Evolutionary conservation across 306 rosid species (phyloP), one percentile per base, ranked within the genome.

Genomic region (Astragalus membranaceus): DNA sequence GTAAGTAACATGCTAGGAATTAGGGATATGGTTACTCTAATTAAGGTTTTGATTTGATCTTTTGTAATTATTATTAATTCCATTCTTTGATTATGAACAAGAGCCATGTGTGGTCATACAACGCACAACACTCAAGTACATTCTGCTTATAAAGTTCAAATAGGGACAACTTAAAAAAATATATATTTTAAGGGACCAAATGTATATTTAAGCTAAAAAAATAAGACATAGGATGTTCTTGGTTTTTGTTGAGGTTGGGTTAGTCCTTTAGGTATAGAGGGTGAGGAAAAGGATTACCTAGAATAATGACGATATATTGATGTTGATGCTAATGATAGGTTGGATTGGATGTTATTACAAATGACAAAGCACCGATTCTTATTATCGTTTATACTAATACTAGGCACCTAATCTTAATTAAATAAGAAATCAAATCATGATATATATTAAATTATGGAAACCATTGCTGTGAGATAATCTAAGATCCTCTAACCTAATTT

Each of bases 141-240:
- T 26, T 26, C 30, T 1, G 4, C 30, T 26, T 26, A 3, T 14
- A 15, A 61, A 61, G 39, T 39, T 39, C 5, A 61, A 39, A 39
- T 5, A 6, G 30, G 67, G 50, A 63, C 20, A 63, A 39, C 9
- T 59, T 36, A 10, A 16, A 61, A 39, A 39, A 41, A 63, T 6
- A 36, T 4, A 39, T 11, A 23, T n/a, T 62, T 62, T 63, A 17
- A 41, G 51, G 68, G 37, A 23, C 26, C 41, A 56, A 16, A 60
- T 41, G 36, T 41, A 11, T 23, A 20, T 11, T 63, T 42, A 17
- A 10, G 52, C 37, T 8, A 62, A 44, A 54, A 48, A 30, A 33
- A 1, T 54, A 78, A 72, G 58, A 50, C 70, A 32, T 7, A 36
- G 50, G 52, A 71, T 70, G 64, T 76, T 56, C 49, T 51, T 79